These are phyloP conservation scores for Kalmusia sp. DNA, from an alignment of 2,329 filamentous ascomycete genomes.

Conservation along the genomic window DNA sequence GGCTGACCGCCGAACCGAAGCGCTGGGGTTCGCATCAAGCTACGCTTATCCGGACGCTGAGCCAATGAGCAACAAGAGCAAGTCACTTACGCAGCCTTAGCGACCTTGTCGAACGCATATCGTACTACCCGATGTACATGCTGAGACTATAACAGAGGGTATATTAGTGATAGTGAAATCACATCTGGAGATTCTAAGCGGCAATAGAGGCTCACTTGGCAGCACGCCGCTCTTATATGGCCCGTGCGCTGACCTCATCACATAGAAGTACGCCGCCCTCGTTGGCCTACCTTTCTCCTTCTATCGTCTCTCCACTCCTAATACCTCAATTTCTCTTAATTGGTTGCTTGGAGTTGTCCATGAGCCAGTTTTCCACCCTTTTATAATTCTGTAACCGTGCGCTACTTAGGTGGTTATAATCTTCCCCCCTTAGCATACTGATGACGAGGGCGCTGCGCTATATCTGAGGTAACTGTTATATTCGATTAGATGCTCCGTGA, in stretches of 20 bases:
- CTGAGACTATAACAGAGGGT: too few species aligned
- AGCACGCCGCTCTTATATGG: conserved; percentile 29
- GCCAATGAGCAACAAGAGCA: not conserved
- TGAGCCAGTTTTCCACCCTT: conserved; percentile 19
- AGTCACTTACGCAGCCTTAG: too few species aligned
- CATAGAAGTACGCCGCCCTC: conserved; percentile 25
- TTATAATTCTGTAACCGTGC: conserved; percentile 20
- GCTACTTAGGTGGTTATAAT: conserved; percentile 4
- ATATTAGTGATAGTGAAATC: too few species aligned
- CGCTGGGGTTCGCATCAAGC: not conserved
- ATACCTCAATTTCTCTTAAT: conserved; percentile 13
- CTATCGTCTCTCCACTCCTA: conserved; percentile 22
- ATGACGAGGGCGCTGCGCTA: not conserved
- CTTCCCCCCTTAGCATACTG: not conserved
- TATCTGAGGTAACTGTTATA: not conserved
- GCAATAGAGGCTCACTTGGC: conserved; percentile 26
- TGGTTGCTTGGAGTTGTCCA: conserved; percentile 13
- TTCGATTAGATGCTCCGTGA: not conserved
- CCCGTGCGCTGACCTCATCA: conserved; percentile 23
- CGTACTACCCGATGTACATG: too few species aligned
- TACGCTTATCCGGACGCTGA: not conserved
- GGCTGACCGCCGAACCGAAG: conserved; percentile 4
- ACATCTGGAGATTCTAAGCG: too few species aligned
- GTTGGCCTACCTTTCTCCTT: conserved; percentile 15
- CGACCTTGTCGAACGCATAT: too few species aligned